Base-by-base conservation (phyloP, 176 grass and related monocot species). In the Triticum aestivum region DNA sequence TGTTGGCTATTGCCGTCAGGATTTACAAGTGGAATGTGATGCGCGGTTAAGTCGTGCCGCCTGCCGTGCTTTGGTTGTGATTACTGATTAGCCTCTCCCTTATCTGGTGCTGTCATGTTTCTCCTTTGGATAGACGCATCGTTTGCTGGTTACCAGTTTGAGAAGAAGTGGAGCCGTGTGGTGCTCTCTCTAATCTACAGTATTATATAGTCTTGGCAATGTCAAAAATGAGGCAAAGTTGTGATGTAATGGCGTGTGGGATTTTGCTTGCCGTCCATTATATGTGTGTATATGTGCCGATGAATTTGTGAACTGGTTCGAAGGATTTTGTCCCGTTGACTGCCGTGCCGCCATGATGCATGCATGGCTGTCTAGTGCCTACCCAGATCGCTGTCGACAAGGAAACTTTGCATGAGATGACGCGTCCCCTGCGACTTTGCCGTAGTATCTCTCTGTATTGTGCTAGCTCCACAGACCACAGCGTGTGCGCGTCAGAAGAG, bases 111-210 rank as follows among this genome's bases (percentile, higher is more conserved):
- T 62, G 5, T 37, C 26, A 33, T 51, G 38, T 32, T 64, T 61
- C 5, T 65, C 18, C 14, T 67, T 29, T 9, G 8, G 17, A 45
- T 8, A 18, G 18, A 47, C 45, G 67, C 35, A 32, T 62, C 7
- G 56, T 41, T 74, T 26, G 15, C 14, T 49, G 3, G 26, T 49
- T 65, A 63, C 41, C 41, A 23, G 17, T 77, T 39, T 38, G 65
- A 23, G 21, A 62, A 32, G 65, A 63, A 34, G 74, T 23, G 66
- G 65, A 84, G 42, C 20, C 80, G 74, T 76, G 85, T 52, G 45
- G 80, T 80, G 61, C 59, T 87, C 51, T 84, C 14, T 52, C 3
- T 30, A 3, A 30, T 30, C 29, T 30, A 30, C 29, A 27, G 27
- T 27, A 27, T 27, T 30, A 30, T 30, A 30, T 18, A 20, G 8